phyloP scores from a whole-genome alignment of 768 basidiomycete genomes.

The Suillus variegatus region DNA sequence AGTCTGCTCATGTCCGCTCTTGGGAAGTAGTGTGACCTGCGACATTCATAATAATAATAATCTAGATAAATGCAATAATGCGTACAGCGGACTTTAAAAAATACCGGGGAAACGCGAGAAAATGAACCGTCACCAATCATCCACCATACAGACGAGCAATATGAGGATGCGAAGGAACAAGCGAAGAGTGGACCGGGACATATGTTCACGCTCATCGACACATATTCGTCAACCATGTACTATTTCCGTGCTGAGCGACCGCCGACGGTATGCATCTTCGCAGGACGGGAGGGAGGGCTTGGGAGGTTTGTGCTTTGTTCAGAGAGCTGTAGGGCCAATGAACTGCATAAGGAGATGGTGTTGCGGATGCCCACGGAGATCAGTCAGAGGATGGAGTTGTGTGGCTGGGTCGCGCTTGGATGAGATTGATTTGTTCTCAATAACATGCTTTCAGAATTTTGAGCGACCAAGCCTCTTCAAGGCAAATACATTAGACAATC shows the following conservation, averaged over 20 bases:
- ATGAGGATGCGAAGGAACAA: neutral
- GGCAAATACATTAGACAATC: neutral
- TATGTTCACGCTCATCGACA: slow-evolving; percentile 20
- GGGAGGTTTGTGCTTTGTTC: slow-evolving; percentile 25
- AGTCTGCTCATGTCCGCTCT: too few relatives aligned
- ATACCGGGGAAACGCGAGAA: too few relatives aligned
- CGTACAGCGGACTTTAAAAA: too few relatives aligned
- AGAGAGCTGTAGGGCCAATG: slow-evolving; percentile 16
- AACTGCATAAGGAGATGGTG: slow-evolving; percentile 22
- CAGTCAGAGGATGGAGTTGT: slow-evolving; percentile 3
- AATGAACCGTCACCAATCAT: too few relatives aligned
- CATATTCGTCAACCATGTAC: slow-evolving; percentile 15
- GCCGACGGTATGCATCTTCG: slow-evolving; percentile 12
- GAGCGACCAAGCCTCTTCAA: neutral
- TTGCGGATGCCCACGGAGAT: slow-evolving; percentile 9
- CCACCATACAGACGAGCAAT: too few relatives aligned
- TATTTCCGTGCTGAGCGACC: neutral
- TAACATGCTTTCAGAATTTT: neutral
- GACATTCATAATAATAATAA: too few relatives aligned
- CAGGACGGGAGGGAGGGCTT: slow-evolving; percentile 23
- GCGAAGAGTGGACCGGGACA: slow-evolving; percentile 5
- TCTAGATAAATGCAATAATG: too few relatives aligned
- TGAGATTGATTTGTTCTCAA: neutral
- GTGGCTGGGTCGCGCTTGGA: neutral
- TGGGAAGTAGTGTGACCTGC: too few relatives aligned